Percentiles rank a stretch among this genome's conserved stretches.
phyloP scores from a whole-genome alignment of 2,329 filamentous ascomycete species.

The Cercospora sp. region DNA sequence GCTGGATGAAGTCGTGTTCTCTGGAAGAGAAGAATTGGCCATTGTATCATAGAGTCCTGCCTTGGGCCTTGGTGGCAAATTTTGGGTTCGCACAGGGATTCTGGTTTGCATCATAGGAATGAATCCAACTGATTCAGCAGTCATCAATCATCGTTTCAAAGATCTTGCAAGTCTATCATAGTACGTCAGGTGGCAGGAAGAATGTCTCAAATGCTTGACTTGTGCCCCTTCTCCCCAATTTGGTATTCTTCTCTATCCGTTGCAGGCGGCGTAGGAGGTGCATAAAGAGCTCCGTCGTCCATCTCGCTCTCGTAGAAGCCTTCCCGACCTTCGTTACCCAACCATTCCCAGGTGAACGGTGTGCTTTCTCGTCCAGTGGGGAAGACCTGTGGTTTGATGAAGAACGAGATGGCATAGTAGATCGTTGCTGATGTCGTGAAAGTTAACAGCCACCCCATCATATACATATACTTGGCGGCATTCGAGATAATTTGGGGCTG shows the following conservation, averaged over 20 bases:
- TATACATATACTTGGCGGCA: conserved; percentile 39
- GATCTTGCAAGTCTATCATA: too few species aligned
- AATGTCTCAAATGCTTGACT: neutral
- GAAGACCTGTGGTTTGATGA: neutral
- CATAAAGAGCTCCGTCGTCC: neutral
- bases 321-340: conserved; percentile 1
- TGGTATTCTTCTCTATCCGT: neutral
- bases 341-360: neutral
- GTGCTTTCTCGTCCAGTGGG: neutral
- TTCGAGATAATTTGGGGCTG: conserved; percentile 27
- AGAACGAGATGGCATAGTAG: conserved; percentile 43
- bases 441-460: conserved; percentile 64
- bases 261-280: neutral
- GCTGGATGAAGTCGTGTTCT: too few species aligned
- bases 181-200: too few species aligned
- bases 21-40: too few species aligned
- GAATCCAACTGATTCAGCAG: too few species aligned
- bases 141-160: too few species aligned
- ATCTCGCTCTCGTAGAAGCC: neutral
- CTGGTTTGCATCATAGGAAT: too few species aligned
- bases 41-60: too few species aligned
- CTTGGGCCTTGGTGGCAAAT: too few species aligned
- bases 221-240: neutral
- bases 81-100: too few species aligned
- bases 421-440: conserved; percentile 58